Evolutionary conservation across 1,284 basidiomycete genomes (phyloP), one percentile per base, ranked within the genome.

Genomic region (Trametes sp.): DNA sequence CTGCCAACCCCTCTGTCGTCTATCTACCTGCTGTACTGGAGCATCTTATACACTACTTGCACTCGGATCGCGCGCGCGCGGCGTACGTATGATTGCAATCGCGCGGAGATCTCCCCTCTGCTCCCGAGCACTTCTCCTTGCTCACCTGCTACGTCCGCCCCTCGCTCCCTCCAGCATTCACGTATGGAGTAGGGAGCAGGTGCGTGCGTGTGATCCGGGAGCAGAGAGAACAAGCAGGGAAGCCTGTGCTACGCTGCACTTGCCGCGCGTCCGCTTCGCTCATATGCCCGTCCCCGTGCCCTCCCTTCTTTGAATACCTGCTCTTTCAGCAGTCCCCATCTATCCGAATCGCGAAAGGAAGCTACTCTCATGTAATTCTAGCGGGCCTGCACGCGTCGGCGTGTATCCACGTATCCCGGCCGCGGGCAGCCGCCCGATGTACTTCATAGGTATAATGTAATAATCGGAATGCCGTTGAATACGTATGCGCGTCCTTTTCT

Each of bases 11-110:
- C n/a, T 54, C 59, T 60, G 61, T 63, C 61, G 51, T 61, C 65
- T 63, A 63, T 62, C 55, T 60, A 61, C 52, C 57, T 62, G 66
- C 63, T 63, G 63, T 65, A 67, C 63, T 61, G 61, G 61, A 67
- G 56, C 59, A 61, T 65, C 59, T 59, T 65, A 65, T 67, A 65
- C 66, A 65, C 57, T 65, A 67, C 59, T 65, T 65, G 66, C 59
- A 59, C 57, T 33, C 59, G 63, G 63, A 67, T 54, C 61, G 61
- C 41, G 31, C 46, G 51, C 31, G 21, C 35, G 16, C 23, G 35
- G 33, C 14, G 35, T 28, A 26, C 35, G 48, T 49, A 49, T 29
- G 59, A 41, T 33, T 31, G 16, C 16, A 55, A 56, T 56, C 44
- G 54, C 33, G 54, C 44, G 54, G 6, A 23, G 26, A 24, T 45